A percentile compares a stretch with the other conserved stretches of the same genome.
phyloP scores from a whole-genome alignment of 768 basidiomycete genomes.

The Panellus pusillus region DNA sequence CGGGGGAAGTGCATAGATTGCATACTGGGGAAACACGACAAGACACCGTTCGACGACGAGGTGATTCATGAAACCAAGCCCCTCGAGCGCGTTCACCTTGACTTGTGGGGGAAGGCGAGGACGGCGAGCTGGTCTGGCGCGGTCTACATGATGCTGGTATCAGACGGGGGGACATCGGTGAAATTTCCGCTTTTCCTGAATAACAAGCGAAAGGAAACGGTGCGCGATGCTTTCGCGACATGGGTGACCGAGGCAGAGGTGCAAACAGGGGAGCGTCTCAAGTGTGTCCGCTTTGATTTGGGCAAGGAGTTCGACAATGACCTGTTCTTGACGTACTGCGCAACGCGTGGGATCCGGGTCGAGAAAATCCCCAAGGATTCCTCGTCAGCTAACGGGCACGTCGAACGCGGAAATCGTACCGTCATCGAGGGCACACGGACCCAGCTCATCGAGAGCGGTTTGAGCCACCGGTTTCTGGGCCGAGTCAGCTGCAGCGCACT shows the following conservation, averaged over 20 bases:
- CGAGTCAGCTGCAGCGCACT: conserved; percentile 13
- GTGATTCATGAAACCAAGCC: conserved; percentile 14
- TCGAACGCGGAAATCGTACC: conserved; percentile 24
- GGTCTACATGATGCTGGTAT: conserved; percentile 26
- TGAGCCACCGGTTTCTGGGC: conserved; percentile 4
- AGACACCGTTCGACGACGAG: conserved; percentile 24
- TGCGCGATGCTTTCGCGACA: conserved; percentile 16
- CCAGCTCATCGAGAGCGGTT: neutral
- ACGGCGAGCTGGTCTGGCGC: conserved; percentile 18
- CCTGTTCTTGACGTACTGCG: conserved; percentile 21
- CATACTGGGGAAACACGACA: conserved; percentile 27
- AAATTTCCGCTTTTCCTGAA: conserved; percentile 21
- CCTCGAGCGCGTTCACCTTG: conserved; percentile 22
- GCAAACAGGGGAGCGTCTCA: conserved; percentile 17
- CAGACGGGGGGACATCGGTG: conserved; percentile 22
- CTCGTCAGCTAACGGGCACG: conserved; percentile 28
- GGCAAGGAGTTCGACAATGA: conserved; percentile 30
- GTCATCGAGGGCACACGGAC: conserved; percentile 22
- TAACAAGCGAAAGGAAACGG: conserved; percentile 23
- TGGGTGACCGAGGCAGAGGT: conserved; percentile 18
- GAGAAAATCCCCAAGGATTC: conserved; percentile 18
- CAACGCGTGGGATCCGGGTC: conserved; percentile 22
- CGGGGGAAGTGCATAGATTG: conserved; percentile 26
- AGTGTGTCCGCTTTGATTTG: conserved; percentile 21
- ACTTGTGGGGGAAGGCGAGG: conserved; percentile 27